These are phyloP conservation scores for Rubus parviflorus DNA, from an alignment of 306 rosid genomes.

Conservation along the genomic window DNA sequence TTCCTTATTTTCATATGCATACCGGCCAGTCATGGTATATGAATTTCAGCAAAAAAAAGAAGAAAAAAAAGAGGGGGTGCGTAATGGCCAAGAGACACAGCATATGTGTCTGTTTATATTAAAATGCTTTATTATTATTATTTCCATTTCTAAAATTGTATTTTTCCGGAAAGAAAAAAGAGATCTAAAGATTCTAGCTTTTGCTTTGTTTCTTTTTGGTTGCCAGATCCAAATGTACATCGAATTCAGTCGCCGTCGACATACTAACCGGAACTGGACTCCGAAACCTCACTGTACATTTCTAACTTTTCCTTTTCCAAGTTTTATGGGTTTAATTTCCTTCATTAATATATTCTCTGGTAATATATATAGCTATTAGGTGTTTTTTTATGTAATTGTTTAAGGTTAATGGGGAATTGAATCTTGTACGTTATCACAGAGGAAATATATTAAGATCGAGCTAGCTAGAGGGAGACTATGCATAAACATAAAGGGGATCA, in stretches of 20 bases:
- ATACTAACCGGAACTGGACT: background rate
- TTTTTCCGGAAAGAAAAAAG: background rate
- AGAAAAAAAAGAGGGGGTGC: too few relatives aligned
- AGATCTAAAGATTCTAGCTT: background rate
- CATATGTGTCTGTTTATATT: too few relatives aligned
- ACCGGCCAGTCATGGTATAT: too few relatives aligned
- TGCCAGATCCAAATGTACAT: constrained; percentile 9
- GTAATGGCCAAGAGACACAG: too few relatives aligned
- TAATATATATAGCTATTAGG: background rate
- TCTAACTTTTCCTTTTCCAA: background rate
- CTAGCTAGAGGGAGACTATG: background rate
- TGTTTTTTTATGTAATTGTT: background rate
- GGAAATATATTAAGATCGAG: background rate
- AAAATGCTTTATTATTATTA: too few relatives aligned
- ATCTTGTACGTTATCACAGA: too few relatives aligned
- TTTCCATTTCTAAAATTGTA: background rate
- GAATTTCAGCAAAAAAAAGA: too few relatives aligned
- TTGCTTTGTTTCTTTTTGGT: background rate
- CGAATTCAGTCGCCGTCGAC: background rate
- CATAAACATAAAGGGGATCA: background rate
- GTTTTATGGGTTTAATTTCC: background rate
- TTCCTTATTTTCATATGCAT: background rate
- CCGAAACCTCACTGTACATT: background rate
- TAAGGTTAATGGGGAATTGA: too few relatives aligned
- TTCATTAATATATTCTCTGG: background rate